Evolutionary conservation across 768 basidiomycete genomes (phyloP), one percentile per base, ranked within the genome.

Genomic region (Leccinum broughii): DNA sequence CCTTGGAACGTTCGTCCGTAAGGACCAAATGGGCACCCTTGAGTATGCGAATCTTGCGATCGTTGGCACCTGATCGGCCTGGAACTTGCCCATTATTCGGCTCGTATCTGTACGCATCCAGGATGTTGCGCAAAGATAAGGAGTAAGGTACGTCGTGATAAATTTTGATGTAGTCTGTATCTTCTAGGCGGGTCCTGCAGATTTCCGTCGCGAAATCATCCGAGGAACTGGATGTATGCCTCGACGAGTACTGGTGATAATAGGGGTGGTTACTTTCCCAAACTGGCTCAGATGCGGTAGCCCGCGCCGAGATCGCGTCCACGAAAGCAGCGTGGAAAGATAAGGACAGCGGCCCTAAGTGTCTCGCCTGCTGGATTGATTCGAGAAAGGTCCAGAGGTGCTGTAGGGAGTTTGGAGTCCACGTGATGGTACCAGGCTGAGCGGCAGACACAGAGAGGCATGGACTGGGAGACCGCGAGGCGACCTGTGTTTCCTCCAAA

Each of bases 131-230:
- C 14, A 87, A 68, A 61, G 74, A 70, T 70, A 85, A 77, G 7
- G 83, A 77, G 62, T 77, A 74, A 39, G 68, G 62, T 32, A 79
- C 77, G 62, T 86, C 84, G 65, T 86, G 85, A 68, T 85, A 85
- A 35, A 87, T 70, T 68, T 84, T 85, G 74, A 87, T 80, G 64
- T 82, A 76, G 65, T 87, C 85, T 49, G 75, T 66, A 8, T 59
- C 58, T 39, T 73, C 72, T 53, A 81, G 57, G 20, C 66, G 66
- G 11, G 62, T 56, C 32, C 30, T 62, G 62, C 60, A 62, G 15
- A 66, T 55, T 28, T 68, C 68, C 39, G 59, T 37, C 44, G 62
- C 49, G 24, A 62, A 61, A 22, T 48, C 57, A 30, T 65, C 60
- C 28, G 48, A 57, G 32, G 57, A 58, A 20, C 24, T 59, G 46